Evolutionary conservation across 2,329 filamentous ascomycete species (phyloP).

Genomic region (Alternaria rosae): DNA sequence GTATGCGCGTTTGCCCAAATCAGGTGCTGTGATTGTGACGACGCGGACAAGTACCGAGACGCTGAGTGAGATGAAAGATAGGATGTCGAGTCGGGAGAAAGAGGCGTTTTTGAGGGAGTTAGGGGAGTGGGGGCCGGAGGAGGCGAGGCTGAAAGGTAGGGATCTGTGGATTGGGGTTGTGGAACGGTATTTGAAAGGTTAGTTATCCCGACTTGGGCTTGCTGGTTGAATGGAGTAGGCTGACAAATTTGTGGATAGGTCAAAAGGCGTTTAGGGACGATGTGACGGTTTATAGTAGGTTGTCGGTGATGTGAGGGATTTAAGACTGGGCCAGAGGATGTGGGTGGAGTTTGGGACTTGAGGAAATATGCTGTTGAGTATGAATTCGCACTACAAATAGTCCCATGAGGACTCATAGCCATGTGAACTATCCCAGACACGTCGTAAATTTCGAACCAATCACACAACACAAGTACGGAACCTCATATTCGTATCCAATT

Average conservation of each 20-base stretch:
- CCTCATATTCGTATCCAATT: accelerated
- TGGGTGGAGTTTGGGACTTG: neutral
- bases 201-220: neutral
- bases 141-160: slow-evolving; percentile 33
- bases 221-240: neutral
- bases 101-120: slow-evolving; percentile 29
- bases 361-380: neutral
- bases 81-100: slow-evolving; percentile 6
- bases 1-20: slow-evolving; percentile 56
- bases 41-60: slow-evolving; percentile 57
- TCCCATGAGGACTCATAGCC: neutral
- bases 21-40: slow-evolving; percentile 58
- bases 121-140: slow-evolving; percentile 30
- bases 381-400: neutral
- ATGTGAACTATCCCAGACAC: neutral
- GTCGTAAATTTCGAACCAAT: neutral
- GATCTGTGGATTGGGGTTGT: slow-evolving; percentile 34
- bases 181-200: slow-evolving; percentile 22
- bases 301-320: neutral
- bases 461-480: too few species aligned
- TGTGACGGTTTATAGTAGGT: slow-evolving; percentile 6
- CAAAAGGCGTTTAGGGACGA: slow-evolving; percentile 14
- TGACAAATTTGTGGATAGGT: neutral
- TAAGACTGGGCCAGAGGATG: neutral
- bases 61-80: slow-evolving; percentile 20